A percentile compares a stretch with the other conserved stretches of the same genome.
Evolutionary conservation across 1,139 yeast species (phyloP).

Genomic region (Williopsis jadinii): DNA sequence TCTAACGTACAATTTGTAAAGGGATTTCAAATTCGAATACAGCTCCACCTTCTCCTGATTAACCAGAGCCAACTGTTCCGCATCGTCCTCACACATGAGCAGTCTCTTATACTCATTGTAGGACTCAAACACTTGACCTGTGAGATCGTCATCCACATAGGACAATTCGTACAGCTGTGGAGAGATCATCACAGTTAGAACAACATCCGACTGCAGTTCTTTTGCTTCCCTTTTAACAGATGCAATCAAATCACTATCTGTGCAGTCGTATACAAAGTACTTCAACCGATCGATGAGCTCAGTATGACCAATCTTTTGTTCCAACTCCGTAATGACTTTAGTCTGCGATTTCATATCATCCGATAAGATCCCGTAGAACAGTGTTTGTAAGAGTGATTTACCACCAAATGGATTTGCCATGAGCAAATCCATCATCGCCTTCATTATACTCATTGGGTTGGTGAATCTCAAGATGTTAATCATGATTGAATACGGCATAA

Average conservation of each 20-base stretch:
- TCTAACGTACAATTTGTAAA: slow-evolving; percentile 58
- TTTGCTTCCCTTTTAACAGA: slow-evolving; percentile 31
- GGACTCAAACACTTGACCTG: slow-evolving; percentile 24
- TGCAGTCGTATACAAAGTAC: slow-evolving; percentile 24
- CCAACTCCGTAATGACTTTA: slow-evolving; percentile 44
- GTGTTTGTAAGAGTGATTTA: slow-evolving; percentile 60
- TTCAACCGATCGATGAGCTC: slow-evolving; percentile 24
- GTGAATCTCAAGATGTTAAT: slow-evolving; percentile 72
- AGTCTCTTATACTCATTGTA: slow-evolving; percentile 20
- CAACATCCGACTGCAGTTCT: slow-evolving; percentile 26
- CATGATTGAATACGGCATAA: slow-evolving; percentile 73
- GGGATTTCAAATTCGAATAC: slow-evolving; percentile 38
- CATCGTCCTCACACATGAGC: slow-evolving; percentile 5
- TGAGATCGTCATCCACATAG: slow-evolving; percentile 15
- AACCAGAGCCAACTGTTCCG: slow-evolving; percentile 10
- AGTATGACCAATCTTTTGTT: slow-evolving; percentile 27
- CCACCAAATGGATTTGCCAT: slow-evolving; percentile 74
- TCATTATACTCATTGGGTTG: slow-evolving; percentile 79
- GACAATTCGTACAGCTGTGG: slow-evolving; percentile 12
- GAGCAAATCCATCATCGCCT: slow-evolving; percentile 69
- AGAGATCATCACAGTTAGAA: slow-evolving; percentile 27
- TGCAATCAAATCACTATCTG: slow-evolving; percentile 25
- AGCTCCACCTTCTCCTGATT: slow-evolving; percentile 18
- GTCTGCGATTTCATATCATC: slow-evolving; percentile 73
- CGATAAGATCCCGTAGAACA: slow-evolving; percentile 64